A percentile compares a stretch with the other conserved stretches of the same genome.
phyloP scores from a whole-genome alignment of 768 basidiomycete genomes.

The Mycena pura region DNA sequence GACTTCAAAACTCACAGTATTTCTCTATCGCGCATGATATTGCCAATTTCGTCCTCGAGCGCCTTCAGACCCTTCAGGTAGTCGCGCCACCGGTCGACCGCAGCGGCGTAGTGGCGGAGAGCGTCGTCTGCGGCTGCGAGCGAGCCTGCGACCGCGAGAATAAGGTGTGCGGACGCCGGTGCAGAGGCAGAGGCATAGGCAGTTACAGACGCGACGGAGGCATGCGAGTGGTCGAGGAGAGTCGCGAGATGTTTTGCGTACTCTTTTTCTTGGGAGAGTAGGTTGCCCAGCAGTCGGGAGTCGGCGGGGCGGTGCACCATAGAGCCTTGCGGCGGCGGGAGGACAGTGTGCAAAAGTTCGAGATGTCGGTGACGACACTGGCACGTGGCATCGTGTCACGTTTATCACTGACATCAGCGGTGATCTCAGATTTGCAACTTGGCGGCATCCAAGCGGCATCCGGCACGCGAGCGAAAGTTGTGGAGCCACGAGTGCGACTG shows the following conservation, averaged over 20 bases:
- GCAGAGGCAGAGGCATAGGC: slow-evolving; percentile 77
- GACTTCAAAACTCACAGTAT: slow-evolving; percentile 69
- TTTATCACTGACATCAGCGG: too few species aligned
- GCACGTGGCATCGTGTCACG: too few species aligned
- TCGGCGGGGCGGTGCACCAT: slow-evolving; percentile 82
- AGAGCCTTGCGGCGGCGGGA: background rate
- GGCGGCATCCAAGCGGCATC: too few species aligned
- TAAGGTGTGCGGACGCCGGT: slow-evolving; percentile 57
- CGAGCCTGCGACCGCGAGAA: slow-evolving; percentile 62
- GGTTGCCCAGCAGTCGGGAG: slow-evolving; percentile 72
- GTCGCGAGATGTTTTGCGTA: slow-evolving; percentile 65
- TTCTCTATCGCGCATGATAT: slow-evolving; percentile 76
- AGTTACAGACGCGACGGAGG: slow-evolving; percentile 68
- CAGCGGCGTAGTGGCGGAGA: slow-evolving; percentile 61
- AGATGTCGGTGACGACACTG: too few species aligned
- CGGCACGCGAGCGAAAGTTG: too few species aligned
- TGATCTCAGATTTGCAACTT: too few species aligned
- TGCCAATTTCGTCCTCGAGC: slow-evolving; percentile 76
- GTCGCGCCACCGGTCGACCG: slow-evolving; percentile 71
- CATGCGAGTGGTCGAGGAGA: slow-evolving; percentile 64
- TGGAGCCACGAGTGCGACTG: too few species aligned
- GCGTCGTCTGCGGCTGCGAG: slow-evolving; percentile 75
- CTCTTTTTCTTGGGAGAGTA: slow-evolving; percentile 74
- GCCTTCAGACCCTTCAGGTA: slow-evolving; percentile 64
- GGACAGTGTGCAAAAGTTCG: too few species aligned